Evolutionary conservation across 2,329 filamentous ascomycete genomes (phyloP).

Genomic region (Cercospora janseana): DNA sequence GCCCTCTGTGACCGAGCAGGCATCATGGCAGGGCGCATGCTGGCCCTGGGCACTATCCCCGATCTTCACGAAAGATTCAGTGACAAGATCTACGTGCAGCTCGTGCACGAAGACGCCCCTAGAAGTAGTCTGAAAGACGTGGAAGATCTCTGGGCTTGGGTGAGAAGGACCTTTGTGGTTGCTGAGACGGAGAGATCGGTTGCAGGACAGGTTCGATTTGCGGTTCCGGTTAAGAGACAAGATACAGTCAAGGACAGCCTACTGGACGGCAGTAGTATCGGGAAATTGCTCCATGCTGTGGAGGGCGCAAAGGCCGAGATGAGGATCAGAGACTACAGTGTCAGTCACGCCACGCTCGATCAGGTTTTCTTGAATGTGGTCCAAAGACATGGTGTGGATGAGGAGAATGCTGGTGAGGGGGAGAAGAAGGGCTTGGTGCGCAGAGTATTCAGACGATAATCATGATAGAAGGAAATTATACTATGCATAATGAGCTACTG

Average conservation of each 20-base stretch:
- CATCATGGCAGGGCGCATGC: slow-evolving; percentile 75
- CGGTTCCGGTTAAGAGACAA: slow-evolving; percentile 49
- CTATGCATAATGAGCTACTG: no score
- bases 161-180: slow-evolving; percentile 57
- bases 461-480: neutral
- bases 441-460: neutral
- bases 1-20: slow-evolving; percentile 76
- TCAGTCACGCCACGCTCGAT: slow-evolving; percentile 79
- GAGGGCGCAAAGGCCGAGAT: slow-evolving; percentile 67
- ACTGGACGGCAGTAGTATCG: slow-evolving; percentile 22
- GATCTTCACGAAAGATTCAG: slow-evolving; percentile 69
- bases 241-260: neutral
- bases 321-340: slow-evolving; percentile 77
- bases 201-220: slow-evolving; percentile 79
- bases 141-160: slow-evolving; percentile 62
- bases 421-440: neutral
- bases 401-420: slow-evolving; percentile 16
- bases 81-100: slow-evolving; percentile 66
- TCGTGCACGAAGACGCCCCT: slow-evolving; percentile 70
- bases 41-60: slow-evolving; percentile 73
- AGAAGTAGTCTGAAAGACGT: slow-evolving; percentile 68
- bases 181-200: slow-evolving; percentile 68
- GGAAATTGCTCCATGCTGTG: slow-evolving; percentile 61
- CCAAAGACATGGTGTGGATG: slow-evolving; percentile 41
- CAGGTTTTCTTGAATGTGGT: slow-evolving; percentile 86